Conservation (phyloP, 2,329 filamentous ascomycete genomes). For the Monosporascus sp. region DNA sequence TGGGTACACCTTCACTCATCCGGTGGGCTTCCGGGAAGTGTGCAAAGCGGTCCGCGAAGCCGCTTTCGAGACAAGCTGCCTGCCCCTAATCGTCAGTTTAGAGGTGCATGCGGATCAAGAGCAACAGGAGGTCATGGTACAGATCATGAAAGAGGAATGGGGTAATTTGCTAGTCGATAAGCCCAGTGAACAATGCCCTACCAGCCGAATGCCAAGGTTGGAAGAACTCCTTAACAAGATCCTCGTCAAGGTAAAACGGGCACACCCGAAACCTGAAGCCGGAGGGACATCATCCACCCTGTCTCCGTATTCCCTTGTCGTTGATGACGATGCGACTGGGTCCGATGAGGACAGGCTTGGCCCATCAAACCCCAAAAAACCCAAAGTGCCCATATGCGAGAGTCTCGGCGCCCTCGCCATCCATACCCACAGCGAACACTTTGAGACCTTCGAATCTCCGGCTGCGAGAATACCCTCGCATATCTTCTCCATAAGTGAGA, state of each 20-base stretch:
- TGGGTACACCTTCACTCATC: slow-evolving; percentile 75
- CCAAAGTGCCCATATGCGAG: slow-evolving; percentile 61
- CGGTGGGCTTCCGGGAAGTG: slow-evolving; percentile 83
- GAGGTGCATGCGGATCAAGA: slow-evolving; percentile 80
- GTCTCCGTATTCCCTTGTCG: slow-evolving; percentile 16
- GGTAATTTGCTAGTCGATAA: slow-evolving; percentile 63
- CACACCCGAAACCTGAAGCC: slow-evolving; percentile 24
- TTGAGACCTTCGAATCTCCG: slow-evolving; percentile 64
- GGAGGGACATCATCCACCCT: slow-evolving; percentile 30
- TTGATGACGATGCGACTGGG: slow-evolving; percentile 35
- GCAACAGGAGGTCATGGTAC: slow-evolving; percentile 88
- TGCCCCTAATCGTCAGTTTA: slow-evolving; percentile 86
- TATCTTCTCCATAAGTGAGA: slow-evolving; percentile 88
- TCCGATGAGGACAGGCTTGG: slow-evolving; percentile 38
- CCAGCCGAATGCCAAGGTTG: slow-evolving; percentile 60
- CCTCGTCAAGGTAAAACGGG: slow-evolving; percentile 71
- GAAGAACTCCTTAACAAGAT: slow-evolving; percentile 74
- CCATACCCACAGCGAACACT: slow-evolving; percentile 83
- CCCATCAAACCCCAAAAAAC: slow-evolving; percentile 33
- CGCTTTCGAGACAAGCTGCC: slow-evolving; percentile 68
- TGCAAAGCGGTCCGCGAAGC: slow-evolving; percentile 73
- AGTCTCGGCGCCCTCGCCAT: slow-evolving; percentile 70
- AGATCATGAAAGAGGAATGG: slow-evolving; percentile 91
- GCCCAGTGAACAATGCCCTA: slow-evolving; percentile 44
- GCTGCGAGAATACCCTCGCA: slow-evolving; percentile 54